Percentiles rank a stretch among this genome's conserved stretches.
phyloP scores from a whole-genome alignment of 768 basidiomycete species.

The Suillus subluteus region DNA sequence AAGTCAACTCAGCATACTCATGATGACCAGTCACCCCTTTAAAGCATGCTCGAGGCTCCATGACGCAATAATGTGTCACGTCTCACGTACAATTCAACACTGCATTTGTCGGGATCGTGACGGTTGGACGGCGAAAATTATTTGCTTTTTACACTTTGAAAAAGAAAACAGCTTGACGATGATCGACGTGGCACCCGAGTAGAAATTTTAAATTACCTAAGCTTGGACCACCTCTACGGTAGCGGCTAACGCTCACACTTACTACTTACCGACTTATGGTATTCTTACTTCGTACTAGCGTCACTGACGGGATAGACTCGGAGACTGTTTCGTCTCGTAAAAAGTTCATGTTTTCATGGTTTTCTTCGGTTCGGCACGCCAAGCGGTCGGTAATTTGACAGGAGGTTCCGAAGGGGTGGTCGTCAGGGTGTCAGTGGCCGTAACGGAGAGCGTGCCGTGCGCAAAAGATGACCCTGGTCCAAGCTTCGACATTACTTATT shows the following conservation, averaged over 20 bases:
- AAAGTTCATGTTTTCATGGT: neutral
- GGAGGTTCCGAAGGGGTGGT: conserved; percentile 12
- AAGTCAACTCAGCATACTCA: neutral
- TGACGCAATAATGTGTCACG: neutral
- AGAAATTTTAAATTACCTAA: neutral
- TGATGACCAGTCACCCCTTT: neutral
- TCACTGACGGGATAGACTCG: too few species aligned
- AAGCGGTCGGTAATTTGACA: conserved; percentile 5
- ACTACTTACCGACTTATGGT: too few species aligned
- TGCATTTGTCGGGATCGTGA: too few species aligned
- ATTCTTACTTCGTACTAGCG: too few species aligned
- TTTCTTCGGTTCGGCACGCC: conserved; percentile 7
- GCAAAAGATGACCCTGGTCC: conserved; percentile 6
- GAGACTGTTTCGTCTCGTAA: neutral
- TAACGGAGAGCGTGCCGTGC: conserved; percentile 1
- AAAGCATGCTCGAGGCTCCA: neutral
- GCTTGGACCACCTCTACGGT: too few species aligned
- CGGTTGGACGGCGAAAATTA: neutral
- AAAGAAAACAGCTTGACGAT: neutral
- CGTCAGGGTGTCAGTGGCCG: conserved; percentile 11
- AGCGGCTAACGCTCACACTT: too few species aligned
- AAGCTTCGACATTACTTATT: neutral
- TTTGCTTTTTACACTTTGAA: neutral
- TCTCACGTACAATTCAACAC: too few species aligned
- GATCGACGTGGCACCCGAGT: neutral